Base-by-base conservation (phyloP, 2,329 filamentous ascomycete species). In the Coniosporium uncinatum region DNA sequence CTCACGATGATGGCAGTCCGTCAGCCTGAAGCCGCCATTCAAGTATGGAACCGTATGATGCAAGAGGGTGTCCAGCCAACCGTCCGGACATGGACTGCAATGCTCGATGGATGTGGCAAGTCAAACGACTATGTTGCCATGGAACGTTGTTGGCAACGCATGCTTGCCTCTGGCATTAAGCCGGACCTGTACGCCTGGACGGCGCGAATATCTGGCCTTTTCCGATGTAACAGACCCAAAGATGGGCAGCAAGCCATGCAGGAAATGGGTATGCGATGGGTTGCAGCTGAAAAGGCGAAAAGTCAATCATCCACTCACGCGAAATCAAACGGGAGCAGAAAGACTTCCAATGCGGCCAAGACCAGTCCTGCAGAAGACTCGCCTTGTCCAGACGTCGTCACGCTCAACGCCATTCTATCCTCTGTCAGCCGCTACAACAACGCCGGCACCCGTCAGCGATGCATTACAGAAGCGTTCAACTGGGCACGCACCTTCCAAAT, bases 121-220 rank as follows among this genome's bases (percentile, higher is more conserved):
- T 71, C 77, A 38, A 70, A 70, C 41, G 80, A 88, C 50, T 49
- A 69, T 1, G 57, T 66, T n/a, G 78, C 73, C 18, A 67, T 90
- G 45, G 75, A 82, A 42, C 70, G 70, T 1, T 71, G 89, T 22
- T 94, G 88, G 87, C 50, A 62, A 0, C 77, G 75, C 47, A 77
- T 93, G 62, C 53, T 74, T 3, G 55, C 54, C 6, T 73, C 78
- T 2, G 76, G 76, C 2, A 52, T 79, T 8, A 62, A 73, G 47
- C 78, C 88, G 4, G 86, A 91, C 57, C 59, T 61, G 5, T 54
- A 69, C 41, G 78, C 81, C 31, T 93, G 87, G 87, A 83, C 80
- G 6, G 78, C 79, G 14, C 75, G 83, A 20, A 77, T 93, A 34
- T 74, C 78, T 20, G 80, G 79, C 0, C 69, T 88, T 11, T 76